A percentile compares a stretch with the other conserved stretches of the same genome.
phyloP scores from a whole-genome alignment of 176 grass and related monocot genomes.

The Rhynchospora tenuis region DNA sequence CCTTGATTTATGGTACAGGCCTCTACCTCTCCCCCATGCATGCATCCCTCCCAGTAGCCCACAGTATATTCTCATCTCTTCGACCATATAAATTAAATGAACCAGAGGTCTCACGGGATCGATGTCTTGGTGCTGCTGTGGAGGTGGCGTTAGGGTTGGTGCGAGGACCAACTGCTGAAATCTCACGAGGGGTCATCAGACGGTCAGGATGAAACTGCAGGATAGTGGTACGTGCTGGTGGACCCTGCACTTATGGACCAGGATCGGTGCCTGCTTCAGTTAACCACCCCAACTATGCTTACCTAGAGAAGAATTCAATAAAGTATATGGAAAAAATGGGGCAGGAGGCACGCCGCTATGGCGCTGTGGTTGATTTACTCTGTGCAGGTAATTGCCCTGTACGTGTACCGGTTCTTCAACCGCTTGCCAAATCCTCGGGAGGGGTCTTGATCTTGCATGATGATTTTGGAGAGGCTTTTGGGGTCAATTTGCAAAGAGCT shows the following conservation, averaged over 20 bases:
- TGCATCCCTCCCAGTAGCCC: constrained; percentile 81
- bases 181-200: constrained; percentile 86
- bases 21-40: constrained; percentile 83
- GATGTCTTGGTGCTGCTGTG: constrained; percentile 83
- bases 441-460: constrained; percentile 93
- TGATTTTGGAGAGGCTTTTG: constrained; percentile 99
- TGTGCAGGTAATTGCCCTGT: constrained; percentile 92
- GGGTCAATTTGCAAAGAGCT: constrained; percentile 92
- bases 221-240: constrained; percentile 79
- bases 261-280: constrained; percentile 82
- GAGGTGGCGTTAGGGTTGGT: constrained; percentile 86
- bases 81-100: constrained; percentile 65
- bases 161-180: constrained; percentile 75
- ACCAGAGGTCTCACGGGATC: constrained; percentile 76
- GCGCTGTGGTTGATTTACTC: constrained; percentile 76
- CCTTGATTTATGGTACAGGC: constrained; percentile 77
- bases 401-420: constrained; percentile 71
- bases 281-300: constrained; percentile 93
- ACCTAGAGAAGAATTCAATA: constrained; percentile 79
- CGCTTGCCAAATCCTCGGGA: constrained; percentile 82
- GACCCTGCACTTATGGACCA: constrained; percentile 81
- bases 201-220: constrained; percentile 88
- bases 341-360: constrained; percentile 70
- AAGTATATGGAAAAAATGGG: constrained; percentile 90
- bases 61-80: constrained; percentile 91